Base-by-base conservation (phyloP, 2,329 filamentous ascomycete species). In the Camptophora hylomeconis region DNA sequence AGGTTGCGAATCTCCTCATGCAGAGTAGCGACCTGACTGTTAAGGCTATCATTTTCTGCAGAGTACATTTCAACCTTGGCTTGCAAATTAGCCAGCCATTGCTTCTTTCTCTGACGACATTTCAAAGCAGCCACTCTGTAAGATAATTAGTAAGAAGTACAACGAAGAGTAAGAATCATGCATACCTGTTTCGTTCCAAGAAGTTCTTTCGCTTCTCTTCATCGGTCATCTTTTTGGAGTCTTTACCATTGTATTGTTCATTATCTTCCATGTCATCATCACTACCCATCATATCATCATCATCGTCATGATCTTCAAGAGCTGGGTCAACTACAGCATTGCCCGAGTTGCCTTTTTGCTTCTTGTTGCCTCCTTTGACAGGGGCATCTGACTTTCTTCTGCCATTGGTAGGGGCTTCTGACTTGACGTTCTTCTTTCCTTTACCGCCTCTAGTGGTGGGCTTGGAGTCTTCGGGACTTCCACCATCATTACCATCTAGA, bases 201-300 rank as follows among this genome's bases (percentile, higher is more conserved):
- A 98, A 98, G 52, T 95, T 98, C 61, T 92, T 93, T 22, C 89
- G 72, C 64, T 98, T 98, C 61, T 98, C 89, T 49, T 95, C 89
- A 32, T 95, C 89, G 0, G 86, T 94, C 83, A 94, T 92, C 63
- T 93, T 94, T 45, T 77, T 72, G 21, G 65, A 61, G 21, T 58
- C 56, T 9, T 27, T 31, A n/a, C 21, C 28, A 17, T 31, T 31
- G 9, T 29, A 24, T 12, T 17, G 17, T 12, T 30, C 42, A 16
- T 54, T 53, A 3, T 61, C 55, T 26, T 71, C 62, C 28, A 45
- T 49, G 17, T 64, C 67, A 5, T 70, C 64, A 27, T 71, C 67
- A 25, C 63, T 69, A 39, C 65, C 65, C 29, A 57, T 62, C 4
- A 69, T 62, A 4, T 69, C 61, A 4, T 72, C 63, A 2, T 72